phyloP scores from a whole-genome alignment of 1,139 yeast species.

The Kodamaea anthophila region DNA sequence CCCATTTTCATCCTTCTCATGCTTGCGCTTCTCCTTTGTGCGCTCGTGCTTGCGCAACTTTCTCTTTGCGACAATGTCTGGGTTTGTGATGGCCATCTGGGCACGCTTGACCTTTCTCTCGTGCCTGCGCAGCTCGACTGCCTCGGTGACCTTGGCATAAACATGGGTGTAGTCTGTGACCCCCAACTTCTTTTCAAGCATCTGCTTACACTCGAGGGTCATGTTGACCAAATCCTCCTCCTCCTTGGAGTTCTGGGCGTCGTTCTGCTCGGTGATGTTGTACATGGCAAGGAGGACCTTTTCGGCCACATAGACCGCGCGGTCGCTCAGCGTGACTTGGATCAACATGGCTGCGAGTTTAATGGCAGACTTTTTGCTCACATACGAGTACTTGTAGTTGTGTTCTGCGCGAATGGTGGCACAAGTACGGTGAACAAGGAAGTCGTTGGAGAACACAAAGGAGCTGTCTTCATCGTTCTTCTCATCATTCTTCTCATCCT shows the following conservation, averaged over 20 bases:
- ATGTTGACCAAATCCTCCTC: constrained; percentile 50
- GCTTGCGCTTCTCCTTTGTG: constrained; percentile 70
- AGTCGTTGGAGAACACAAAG: constrained; percentile 46
- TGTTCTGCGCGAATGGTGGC: constrained; percentile 61
- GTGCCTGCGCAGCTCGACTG: constrained; percentile 56
- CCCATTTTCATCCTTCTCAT: constrained; percentile 71
- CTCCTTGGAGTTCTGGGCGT: constrained; percentile 32
- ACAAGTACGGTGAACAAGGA: constrained; percentile 57
- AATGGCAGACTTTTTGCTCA: constrained; percentile 62
- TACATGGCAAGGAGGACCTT: constrained; percentile 56
- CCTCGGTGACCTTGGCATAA: constrained; percentile 58
- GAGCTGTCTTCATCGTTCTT: constrained; percentile 11
- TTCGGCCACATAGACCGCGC: constrained; percentile 36
- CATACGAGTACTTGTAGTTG: constrained; percentile 42
- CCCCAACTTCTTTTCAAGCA: constrained; percentile 68
- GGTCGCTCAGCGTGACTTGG: constrained; percentile 38
- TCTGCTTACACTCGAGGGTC: constrained; percentile 62
- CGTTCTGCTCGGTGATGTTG: constrained; percentile 42
- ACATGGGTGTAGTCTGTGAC: constrained; percentile 62
- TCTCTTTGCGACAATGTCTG: constrained; percentile 73
- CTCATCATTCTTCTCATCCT: constrained; percentile 4
- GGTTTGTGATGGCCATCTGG: constrained; percentile 69
- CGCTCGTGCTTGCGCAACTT: constrained; percentile 72
- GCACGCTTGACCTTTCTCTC: constrained; percentile 76
- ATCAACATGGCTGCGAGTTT: constrained; percentile 53